A percentile compares a stretch with the other conserved stretches of the same genome.
Evolutionary conservation across 257 asterid genomes (phyloP).

Genomic region (Verbena officinalis): DNA sequence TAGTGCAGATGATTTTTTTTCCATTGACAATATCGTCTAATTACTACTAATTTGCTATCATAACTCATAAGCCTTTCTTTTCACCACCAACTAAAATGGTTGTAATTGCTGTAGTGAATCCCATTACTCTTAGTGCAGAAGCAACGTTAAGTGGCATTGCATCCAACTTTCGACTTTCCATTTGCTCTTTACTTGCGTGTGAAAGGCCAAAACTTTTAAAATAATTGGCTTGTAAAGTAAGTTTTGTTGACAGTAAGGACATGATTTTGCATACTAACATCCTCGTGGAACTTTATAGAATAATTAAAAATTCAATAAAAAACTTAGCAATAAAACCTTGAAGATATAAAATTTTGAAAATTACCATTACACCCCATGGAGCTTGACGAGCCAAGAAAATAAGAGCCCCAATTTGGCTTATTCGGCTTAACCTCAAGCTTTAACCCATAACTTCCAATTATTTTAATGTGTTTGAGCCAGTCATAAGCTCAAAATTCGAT

Average conservation of each 20-base stretch:
- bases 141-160: slow-evolving; percentile 5
- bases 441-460: no score
- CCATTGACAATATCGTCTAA: neutral
- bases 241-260: neutral
- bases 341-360: no score
- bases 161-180: neutral
- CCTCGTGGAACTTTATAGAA: neutral
- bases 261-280: no score
- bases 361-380: neutral
- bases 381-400: no score
- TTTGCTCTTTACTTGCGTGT: neutral
- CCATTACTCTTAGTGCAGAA: slow-evolving; percentile 9
- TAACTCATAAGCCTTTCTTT: neutral
- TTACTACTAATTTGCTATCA: neutral
- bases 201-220: neutral
- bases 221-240: neutral
- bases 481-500: no score
- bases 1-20: no score
- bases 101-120: neutral
- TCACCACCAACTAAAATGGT: slow-evolving; percentile 1
- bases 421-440: no score
- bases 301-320: no score
- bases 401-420: no score
- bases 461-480: no score
- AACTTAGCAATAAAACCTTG: no score